Percentiles rank a stretch among this genome's conserved stretches.
These are phyloP conservation scores for Vitis hybrid DNA, from an alignment of 177 flowering plant species.

Conservation along the genomic window DNA sequence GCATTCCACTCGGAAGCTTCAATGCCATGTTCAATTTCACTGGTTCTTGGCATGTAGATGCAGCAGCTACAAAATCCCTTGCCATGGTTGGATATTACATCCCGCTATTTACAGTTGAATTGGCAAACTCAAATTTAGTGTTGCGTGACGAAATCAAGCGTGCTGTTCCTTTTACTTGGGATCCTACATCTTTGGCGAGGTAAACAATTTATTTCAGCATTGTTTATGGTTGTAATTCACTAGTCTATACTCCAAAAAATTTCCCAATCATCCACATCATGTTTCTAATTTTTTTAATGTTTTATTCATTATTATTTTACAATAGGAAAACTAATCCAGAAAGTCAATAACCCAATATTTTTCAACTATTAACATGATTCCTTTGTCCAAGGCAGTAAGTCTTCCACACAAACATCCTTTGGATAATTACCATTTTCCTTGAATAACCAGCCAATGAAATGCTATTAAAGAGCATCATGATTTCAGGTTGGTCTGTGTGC, in stretches of 20 bases:
- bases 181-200: slow-evolving; percentile 93
- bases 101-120: slow-evolving; percentile 54
- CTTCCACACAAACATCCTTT: neutral
- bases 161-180: slow-evolving; percentile 90
- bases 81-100: slow-evolving; percentile 82
- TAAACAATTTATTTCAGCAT: slow-evolving; percentile 22
- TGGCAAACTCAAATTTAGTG: slow-evolving; percentile 49
- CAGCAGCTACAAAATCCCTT: slow-evolving; percentile 85
- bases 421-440: neutral
- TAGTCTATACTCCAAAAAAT: neutral
- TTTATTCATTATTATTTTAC: too few relatives aligned
- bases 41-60: slow-evolving; percentile 85
- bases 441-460: neutral
- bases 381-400: neutral
- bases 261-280: too few relatives aligned
- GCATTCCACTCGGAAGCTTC: slow-evolving; percentile 86
- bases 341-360: too few relatives aligned
- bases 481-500: neutral
- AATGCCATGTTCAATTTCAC: slow-evolving; percentile 97
- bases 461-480: neutral
- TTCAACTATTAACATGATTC: too few relatives aligned
- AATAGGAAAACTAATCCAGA: too few relatives aligned
- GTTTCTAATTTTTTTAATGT: too few relatives aligned
- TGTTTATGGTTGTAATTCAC: neutral
- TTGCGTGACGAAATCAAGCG: slow-evolving; percentile 73